Evolutionary conservation across 352 stramenopile genomes (phyloP).

Genomic region (Blastocystis sp.): DNA sequence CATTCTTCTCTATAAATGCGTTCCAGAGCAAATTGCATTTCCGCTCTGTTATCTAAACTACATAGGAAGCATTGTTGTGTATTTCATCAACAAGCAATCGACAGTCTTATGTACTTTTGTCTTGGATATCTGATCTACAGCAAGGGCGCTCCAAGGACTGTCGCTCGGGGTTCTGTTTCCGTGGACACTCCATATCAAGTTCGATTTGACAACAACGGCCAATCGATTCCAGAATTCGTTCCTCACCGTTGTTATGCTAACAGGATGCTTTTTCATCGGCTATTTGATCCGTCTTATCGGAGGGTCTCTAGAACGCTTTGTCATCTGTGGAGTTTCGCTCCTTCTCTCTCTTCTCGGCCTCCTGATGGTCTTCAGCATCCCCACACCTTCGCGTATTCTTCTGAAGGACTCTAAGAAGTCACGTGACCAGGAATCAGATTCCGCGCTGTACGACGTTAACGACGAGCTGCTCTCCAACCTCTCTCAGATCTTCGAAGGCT

Average conservation of each 20-base stretch:
- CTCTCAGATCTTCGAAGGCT: neutral
- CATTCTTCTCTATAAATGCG: neutral
- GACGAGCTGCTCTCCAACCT: neutral
- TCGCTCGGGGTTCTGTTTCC: neutral
- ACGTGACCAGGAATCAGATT: neutral
- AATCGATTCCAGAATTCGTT: neutral
- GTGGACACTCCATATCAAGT: neutral
- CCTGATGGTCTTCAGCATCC: neutral
- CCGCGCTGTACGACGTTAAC: neutral
- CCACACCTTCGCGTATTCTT: neutral
- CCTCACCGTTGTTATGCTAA: neutral
- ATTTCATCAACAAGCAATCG: neutral
- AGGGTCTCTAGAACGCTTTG: neutral
- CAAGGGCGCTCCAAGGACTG: neutral
- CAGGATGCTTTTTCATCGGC: neutral
- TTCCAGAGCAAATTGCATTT: neutral
- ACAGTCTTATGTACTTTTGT: neutral
- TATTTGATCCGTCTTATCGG: neutral
- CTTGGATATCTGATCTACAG: neutral
- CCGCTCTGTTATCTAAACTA: neutral
- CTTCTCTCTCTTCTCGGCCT: neutral
- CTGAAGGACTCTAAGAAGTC: neutral
- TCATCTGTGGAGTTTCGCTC: neutral
- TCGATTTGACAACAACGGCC: neutral
- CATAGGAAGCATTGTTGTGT: neutral